These are phyloP conservation scores for Botryotinia globosa DNA, from an alignment of 2,329 filamentous ascomycete genomes.

Conservation along the genomic window DNA sequence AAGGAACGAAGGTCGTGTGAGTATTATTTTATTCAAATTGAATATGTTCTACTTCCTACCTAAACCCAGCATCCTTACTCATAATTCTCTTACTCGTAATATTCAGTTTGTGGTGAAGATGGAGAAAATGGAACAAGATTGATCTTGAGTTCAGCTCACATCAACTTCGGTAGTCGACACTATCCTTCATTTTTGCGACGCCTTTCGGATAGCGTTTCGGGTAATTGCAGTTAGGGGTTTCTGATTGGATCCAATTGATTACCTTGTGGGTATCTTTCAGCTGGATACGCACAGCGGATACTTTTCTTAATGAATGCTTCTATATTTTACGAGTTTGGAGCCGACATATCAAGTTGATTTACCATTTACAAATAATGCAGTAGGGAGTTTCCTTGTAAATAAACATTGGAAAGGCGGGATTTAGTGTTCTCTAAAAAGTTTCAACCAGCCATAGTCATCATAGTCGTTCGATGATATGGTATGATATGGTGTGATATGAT, in stretches of 20 bases:
- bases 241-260: conserved; percentile 6
- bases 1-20: background rate
- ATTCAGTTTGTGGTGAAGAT: background rate
- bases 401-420: conserved; percentile 10
- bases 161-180: conserved; percentile 21
- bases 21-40: background rate
- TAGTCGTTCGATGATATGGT: conserved; percentile 16
- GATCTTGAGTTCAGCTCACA: conserved; percentile 12
- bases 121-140: background rate
- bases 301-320: conserved; percentile 10
- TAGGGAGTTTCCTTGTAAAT: conserved; percentile 14
- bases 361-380: conserved; percentile 1
- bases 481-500: no score
- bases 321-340: background rate
- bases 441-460: conserved; percentile 4
- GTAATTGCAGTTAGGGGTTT: conserved; percentile 9
- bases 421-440: background rate
- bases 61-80: background rate
- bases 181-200: conserved; percentile 19
- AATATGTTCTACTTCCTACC: background rate
- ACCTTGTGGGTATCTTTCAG: conserved; percentile 20
- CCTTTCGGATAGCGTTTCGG: conserved; percentile 22
- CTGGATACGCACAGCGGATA: conserved; percentile 17
- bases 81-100: background rate
- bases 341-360: background rate